Evolutionary conservation across 2,329 filamentous ascomycete genomes (phyloP), one percentile per base, ranked within the genome.

Genomic region (Ceratocystis destructans): DNA sequence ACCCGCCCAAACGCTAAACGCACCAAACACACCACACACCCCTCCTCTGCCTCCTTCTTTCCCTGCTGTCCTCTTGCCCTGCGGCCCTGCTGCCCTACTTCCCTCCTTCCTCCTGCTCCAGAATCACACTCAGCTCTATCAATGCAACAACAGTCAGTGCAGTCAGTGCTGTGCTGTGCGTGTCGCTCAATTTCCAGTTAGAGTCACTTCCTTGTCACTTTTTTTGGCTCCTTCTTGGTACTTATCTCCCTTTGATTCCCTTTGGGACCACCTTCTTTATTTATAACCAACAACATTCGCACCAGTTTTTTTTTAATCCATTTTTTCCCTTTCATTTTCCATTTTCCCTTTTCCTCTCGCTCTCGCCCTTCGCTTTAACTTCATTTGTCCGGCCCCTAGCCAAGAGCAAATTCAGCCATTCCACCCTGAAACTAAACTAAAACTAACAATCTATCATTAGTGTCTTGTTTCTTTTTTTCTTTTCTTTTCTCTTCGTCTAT

Each of bases 291-390:
- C 45, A 28, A 28, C 45, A 64, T 46, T 37, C 22, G 46, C 63
- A 57, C 46, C 46, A 44, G 46, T 50, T 46, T 59, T 64, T 28
- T 57, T 28, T 41, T 41, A 41, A 22, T 50, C 31, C 59, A 44
- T 62, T 62, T 45, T 44, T 69, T 41, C 37, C 37, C 37, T 41
- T 59, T 66, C 64, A 69, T 69, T 57, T 63, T 68, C 64, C 66
- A 59, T 66, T 65, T 65, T 31, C 46, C 55, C n/a, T 37, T 57
- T 62, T 61, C 59, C 41, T 50, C 57, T 66, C 64, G 45, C 65
- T 64, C 44, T 62, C 63, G 33, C 55, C 48, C 67, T 68, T 62
- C 63, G 33, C 55, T 57, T 68, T 68, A 62, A 67, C 66, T 67
- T 61, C 61, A 67, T 61, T 64, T 64, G 48, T 57, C 28, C 48